Base-by-base conservation (phyloP, 345 rosid genomes). In the Ceriops tagal region DNA sequence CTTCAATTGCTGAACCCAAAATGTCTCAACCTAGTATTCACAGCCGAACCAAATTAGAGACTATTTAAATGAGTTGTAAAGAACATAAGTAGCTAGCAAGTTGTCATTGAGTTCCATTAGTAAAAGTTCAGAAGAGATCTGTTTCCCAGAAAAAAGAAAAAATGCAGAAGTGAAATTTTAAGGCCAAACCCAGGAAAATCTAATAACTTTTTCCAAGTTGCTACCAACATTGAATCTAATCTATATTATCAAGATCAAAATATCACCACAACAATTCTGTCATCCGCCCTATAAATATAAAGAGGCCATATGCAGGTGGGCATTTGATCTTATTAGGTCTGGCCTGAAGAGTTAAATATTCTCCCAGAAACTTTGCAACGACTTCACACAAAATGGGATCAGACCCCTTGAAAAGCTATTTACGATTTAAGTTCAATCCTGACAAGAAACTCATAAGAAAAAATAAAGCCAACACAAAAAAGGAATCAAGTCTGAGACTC, bases 61-160 rank as follows among this genome's bases (percentile, higher is more conserved):
- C 11, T 53, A 32, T 66, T 30, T 21, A 32, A 59, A 34, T 32
- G 61, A 35, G 60, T 53, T 28, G 35, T 28, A 22, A 53, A 66
- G 30, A 39, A 66, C 31, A 46, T 43, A 65, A 52, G 59, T n/a
- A 31, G 27, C 60, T 22, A 31, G 60, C 22, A 20, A 66, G n/a
- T 66, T 20, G 58, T 68, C 64, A 68, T 35, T 62, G 27, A 46
- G 46, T 57, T 34, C 43, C 46, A 24, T 22, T 32, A 27, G 34
- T 8, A 16, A 19, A 8, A 9, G 26, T 26, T 63, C 27, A 1
- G 67, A 19, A 13, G 43, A 53, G 22, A 53, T 20, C 28, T 24
- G n/a, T 20, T 65, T 49, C 43, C 65, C 22, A 24, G 7, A 6
- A 58, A 22, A 51, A 59, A 58, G 9, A 68, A 53, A 24, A 16